Evolutionary conservation across 495 filamentous ascomycete genomes (phyloP).

Genomic region (Penicillium coprophilum): DNA sequence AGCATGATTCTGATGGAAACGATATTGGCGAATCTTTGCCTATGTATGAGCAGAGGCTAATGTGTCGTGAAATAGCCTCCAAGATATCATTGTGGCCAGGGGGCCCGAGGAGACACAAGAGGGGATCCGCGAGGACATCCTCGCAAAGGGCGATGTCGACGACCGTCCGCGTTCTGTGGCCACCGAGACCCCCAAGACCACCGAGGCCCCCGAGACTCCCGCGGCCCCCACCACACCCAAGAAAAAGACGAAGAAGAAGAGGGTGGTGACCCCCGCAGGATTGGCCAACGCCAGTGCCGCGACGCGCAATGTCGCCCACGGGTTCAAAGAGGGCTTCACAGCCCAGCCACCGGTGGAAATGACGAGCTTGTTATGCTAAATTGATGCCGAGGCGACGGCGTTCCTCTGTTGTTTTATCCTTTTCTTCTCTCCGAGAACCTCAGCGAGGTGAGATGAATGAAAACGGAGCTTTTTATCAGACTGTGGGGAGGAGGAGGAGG

Average conservation of each 20-base stretch:
- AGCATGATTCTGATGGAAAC: background rate
- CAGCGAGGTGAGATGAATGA: constrained; percentile 10
- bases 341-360: no score
- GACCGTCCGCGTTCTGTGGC: background rate
- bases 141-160: background rate
- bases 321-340: background rate
- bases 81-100: background rate
- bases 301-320: background rate
- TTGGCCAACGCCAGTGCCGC: background rate
- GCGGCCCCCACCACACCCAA: no score
- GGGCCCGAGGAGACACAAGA: background rate
- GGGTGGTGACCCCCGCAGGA: background rate
- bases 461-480: no score
- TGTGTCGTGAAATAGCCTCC: background rate
- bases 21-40: background rate
- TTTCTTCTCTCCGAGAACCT: constrained; percentile 8
- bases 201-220: background rate
- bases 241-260: no score
- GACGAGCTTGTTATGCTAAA: no score
- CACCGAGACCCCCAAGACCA: background rate
- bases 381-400: background rate
- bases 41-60: background rate
- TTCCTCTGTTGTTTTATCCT: constrained; percentile 9
- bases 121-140: no score
- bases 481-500: no score